Evolutionary conservation across 2,329 filamentous ascomycete genomes (phyloP).

Genomic region (Hypoxylon sp.): DNA sequence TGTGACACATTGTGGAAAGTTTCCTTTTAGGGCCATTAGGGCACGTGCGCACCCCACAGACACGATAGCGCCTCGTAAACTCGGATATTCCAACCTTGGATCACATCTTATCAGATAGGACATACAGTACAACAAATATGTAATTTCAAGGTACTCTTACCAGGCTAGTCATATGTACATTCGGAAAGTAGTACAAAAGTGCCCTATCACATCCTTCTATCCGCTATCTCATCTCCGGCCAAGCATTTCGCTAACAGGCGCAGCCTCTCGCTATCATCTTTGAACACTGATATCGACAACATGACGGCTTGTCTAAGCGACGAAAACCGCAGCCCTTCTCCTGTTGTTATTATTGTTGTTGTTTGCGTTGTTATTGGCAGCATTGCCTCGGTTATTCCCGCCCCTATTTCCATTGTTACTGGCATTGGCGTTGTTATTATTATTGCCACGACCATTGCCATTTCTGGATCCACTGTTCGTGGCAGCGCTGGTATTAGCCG

Average conservation of each 20-base stretch:
- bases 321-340: constrained; percentile 33
- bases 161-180: constrained; percentile 35
- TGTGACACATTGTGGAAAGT: too few relatives aligned
- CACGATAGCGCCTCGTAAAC: too few relatives aligned
- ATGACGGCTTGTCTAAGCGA: constrained; percentile 23
- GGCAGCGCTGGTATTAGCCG: constrained; percentile 22
- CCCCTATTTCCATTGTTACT: constrained; percentile 13
- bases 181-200: too few relatives aligned
- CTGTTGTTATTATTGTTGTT: constrained; percentile 33
- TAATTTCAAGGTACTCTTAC: constrained; percentile 26
- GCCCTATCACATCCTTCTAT: constrained; percentile 30
- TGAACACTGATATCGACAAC: neutral
- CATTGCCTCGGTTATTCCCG: constrained; percentile 20
- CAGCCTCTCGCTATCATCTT: constrained; percentile 19
- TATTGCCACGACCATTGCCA: constrained; percentile 28
- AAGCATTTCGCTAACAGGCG: constrained; percentile 27
- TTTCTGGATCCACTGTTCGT: constrained; percentile 30
- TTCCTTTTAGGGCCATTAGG: too few relatives aligned
- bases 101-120: too few relatives aligned
- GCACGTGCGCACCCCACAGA: too few relatives aligned
- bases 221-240: constrained; percentile 32
- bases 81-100: too few relatives aligned
- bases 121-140: too few relatives aligned
- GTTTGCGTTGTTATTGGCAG: constrained; percentile 1
- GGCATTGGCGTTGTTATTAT: constrained; percentile 20